These are phyloP conservation scores for Coemansia sp. DNA, from an alignment of 192 early-diverging fungal species.

Conservation along the genomic window DNA sequence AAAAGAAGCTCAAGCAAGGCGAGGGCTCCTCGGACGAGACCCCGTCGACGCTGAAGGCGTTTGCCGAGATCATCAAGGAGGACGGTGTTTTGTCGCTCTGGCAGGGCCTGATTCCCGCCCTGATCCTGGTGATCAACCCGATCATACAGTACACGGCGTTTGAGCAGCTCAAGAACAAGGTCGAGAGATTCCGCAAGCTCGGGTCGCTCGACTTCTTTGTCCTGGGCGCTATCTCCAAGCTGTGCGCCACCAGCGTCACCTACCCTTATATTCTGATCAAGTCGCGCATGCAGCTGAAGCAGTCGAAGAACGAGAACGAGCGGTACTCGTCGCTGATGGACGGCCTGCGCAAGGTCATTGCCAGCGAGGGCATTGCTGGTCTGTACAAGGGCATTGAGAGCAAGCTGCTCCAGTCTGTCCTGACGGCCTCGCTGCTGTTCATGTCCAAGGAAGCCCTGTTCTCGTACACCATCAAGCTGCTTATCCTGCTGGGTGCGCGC, in stretches of 20 bases:
- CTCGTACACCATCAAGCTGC: constrained; percentile 61
- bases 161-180: constrained; percentile 81
- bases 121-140: constrained; percentile 98
- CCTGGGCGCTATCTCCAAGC: constrained; percentile 92
- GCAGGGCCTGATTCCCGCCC: constrained; percentile 88
- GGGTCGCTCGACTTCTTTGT: constrained; percentile 90
- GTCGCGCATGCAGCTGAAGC: constrained; percentile 95
- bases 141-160: constrained; percentile 99
- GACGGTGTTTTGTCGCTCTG: constrained; percentile 87
- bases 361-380: constrained; percentile 81
- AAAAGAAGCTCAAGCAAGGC: constrained; percentile 56
- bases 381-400: constrained; percentile 89
- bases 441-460: constrained; percentile 85
- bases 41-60: constrained; percentile 54
- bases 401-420: constrained; percentile 94
- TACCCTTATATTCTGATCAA: constrained; percentile 99
- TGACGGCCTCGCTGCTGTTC: constrained; percentile 96
- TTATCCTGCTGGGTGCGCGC: constrained; percentile 45
- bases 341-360: constrained; percentile 89
- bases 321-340: constrained; percentile 81
- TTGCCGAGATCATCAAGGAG: constrained; percentile 79
- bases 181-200: constrained; percentile 63
- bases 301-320: constrained; percentile 69
- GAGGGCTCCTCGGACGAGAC: constrained; percentile 26
- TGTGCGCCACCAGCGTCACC: constrained; percentile 90